Percentiles rank a stretch among this genome's conserved stretches.
Conservation (phyloP, 2,329 filamentous ascomycete genomes). For the Paecilomyces sp. region DNA sequence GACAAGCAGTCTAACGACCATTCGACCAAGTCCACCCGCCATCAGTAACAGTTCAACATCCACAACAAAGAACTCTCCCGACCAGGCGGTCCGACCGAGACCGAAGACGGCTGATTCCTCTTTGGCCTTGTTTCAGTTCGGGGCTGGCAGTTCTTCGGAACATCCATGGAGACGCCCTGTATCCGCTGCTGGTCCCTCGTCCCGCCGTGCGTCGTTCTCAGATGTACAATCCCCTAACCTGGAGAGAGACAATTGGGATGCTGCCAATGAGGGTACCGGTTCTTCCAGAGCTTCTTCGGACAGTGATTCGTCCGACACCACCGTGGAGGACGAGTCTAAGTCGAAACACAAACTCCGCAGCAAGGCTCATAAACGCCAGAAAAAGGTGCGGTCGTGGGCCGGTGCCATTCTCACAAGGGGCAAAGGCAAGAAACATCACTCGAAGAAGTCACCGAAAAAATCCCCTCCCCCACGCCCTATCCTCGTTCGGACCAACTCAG, state of each 20-base stretch:
- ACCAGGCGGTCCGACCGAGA: constrained; percentile 21
- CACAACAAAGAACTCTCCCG: constrained; percentile 6
- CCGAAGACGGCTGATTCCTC: constrained; percentile 40
- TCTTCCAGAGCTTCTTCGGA: constrained; percentile 24
- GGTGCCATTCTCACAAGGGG: constrained; percentile 43
- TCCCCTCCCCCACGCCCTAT: constrained; percentile 40
- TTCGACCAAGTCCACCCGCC: constrained; percentile 60
- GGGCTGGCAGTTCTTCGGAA: constrained; percentile 9
- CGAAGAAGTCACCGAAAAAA: constrained; percentile 34
- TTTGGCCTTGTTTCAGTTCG: constrained; percentile 21
- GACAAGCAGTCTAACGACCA: constrained; percentile 64
- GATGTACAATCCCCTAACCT: constrained; percentile 11
- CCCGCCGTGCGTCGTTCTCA: background rate
- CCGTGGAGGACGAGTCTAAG: constrained; percentile 20
- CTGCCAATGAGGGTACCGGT: background rate
- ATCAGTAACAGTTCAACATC: constrained; percentile 46
- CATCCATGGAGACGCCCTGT: constrained; percentile 30
- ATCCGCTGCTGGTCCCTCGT: constrained; percentile 29
- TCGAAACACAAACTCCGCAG: constrained; percentile 12
- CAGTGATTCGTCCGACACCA: constrained; percentile 15
- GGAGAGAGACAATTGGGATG: background rate
- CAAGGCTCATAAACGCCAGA: constrained; percentile 49
- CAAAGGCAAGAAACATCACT: constrained; percentile 39
- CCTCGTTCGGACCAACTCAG: constrained; percentile 33
- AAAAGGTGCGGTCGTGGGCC: constrained; percentile 64